Evolutionary conservation across 78 protist species (phyloP).

Genomic region (Dictyostelium intermedium): DNA sequence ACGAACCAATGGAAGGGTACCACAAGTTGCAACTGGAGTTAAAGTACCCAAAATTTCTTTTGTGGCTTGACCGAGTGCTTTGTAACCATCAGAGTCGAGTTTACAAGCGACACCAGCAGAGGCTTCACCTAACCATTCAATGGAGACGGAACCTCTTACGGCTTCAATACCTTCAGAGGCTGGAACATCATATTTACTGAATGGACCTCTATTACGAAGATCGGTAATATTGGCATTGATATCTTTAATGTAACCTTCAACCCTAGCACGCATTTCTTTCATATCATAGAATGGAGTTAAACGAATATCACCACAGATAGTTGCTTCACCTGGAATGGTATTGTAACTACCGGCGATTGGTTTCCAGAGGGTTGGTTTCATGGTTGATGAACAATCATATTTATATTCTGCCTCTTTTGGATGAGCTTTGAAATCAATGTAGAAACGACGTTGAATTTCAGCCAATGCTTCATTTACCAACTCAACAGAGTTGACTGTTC

Average conservation of each 20-base stretch:
- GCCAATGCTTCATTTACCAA: constrained; percentile 69
- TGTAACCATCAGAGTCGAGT: constrained; percentile 58
- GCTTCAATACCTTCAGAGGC: constrained; percentile 8
- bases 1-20: constrained; percentile 82
- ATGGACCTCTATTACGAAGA: constrained; percentile 47
- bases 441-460: constrained; percentile 75
- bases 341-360: constrained; percentile 39
- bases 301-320: constrained; percentile 82
- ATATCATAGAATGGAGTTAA: constrained; percentile 81
- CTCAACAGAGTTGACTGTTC: constrained; percentile 64
- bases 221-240: constrained; percentile 41
- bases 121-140: constrained; percentile 13
- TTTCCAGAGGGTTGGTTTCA: constrained; percentile 83
- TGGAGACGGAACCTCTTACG: constrained; percentile 27
- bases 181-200: constrained; percentile 44
- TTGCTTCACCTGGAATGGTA: constrained; percentile 77
- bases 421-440: constrained; percentile 71
- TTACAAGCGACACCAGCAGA: constrained; percentile 76
- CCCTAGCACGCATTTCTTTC: constrained; percentile 14
- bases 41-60: constrained; percentile 52
- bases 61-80: constrained; percentile 75
- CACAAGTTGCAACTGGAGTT: constrained; percentile 77
- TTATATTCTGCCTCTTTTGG: constrained; percentile 54
- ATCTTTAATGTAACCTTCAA: constrained; percentile 36
- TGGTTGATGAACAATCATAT: constrained; percentile 34